Base-by-base conservation (phyloP, 345 rosid genomes). In the Turritis glabra region DNA sequence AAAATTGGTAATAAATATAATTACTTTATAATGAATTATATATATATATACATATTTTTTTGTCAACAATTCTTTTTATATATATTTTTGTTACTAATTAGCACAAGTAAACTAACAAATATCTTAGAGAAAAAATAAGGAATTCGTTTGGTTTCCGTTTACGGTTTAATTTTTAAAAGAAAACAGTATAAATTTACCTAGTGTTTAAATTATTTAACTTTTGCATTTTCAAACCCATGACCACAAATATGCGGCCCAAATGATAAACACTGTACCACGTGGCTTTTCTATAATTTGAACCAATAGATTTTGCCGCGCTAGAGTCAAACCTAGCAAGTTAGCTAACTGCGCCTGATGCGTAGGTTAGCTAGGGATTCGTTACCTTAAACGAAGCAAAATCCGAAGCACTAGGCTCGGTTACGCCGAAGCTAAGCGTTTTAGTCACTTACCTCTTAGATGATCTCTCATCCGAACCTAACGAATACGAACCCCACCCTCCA, bases 251-350 rank as follows among this genome's bases (percentile, higher is more conserved):
- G 9, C 38, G 67, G 43, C 58, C 26, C 44, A 32, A 6, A 12
- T 8, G 7, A 47, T 37, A 38, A 68, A 26, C 11, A 40, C 0
- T 17, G 14, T 18, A 8, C 22, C 5, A 71, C 41, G 53, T 72
- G 50, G 21, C 29, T 44, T 38, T 64, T 22, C 14, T 3, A 14
- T 19, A 63, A 35, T 65, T 75, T 62, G 73, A 75, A 75, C 23
- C 12, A 55, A 44, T 11, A 50, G 17, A 29, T 50, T 68, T 76
- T 68, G 69, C 79, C 74, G 79, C 79, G 79, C 69, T 30, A 7
- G 5, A 68, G 79, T 68, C 69, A 58, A 60, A 75, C 46, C 40
- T 38, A 75, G 21, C 46, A 51, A 41, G 69, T 40, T 54, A 40
- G 77, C 71, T 6, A 43, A 23, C 44, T 21, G 48, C 47, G 25